Conservation (phyloP, 2,329 filamentous ascomycete genomes). For the Penicillium sp. region DNA sequence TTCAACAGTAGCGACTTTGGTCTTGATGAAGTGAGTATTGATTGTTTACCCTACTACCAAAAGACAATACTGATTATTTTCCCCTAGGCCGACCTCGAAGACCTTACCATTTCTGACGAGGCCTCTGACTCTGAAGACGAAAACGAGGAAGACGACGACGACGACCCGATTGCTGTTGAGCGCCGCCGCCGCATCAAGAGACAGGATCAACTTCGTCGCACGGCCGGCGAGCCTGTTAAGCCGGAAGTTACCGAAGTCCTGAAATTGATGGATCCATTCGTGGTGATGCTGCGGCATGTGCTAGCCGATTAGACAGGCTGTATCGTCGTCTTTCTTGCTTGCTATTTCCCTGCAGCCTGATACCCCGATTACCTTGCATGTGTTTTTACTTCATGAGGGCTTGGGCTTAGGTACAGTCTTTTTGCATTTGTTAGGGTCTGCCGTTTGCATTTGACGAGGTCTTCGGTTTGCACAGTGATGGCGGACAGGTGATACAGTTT, state of each 20-base stretch:
- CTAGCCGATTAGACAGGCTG: constrained; percentile 63
- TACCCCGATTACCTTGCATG: not conserved
- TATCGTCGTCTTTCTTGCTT: not conserved
- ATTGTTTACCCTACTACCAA: not conserved
- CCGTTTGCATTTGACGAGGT: not conserved
- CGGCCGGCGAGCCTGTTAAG: constrained; percentile 81
- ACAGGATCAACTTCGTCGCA: constrained; percentile 77
- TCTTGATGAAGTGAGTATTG: constrained; percentile 66
- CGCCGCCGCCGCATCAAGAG: constrained; percentile 72
- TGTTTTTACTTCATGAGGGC: constrained; percentile 1
- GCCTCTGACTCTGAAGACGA: constrained; percentile 69
- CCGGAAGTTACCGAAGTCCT: constrained; percentile 76
- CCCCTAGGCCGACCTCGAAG: constrained; percentile 69
- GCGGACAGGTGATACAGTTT: not conserved
- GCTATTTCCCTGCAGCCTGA: not conserved
- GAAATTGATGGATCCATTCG: constrained; percentile 77
- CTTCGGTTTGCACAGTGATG: not conserved
- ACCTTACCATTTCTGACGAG: constrained; percentile 77
- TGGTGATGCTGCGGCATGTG: constrained; percentile 78
- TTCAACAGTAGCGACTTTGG: constrained; percentile 89
- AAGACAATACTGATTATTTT: constrained; percentile 14
- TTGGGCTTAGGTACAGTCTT: not conserved
- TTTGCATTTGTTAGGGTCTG: not conserved
- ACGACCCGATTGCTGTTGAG: constrained; percentile 85
- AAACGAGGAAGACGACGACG: constrained; percentile 72